A percentile compares a stretch with the other conserved stretches of the same genome.
These are phyloP conservation scores for Nemophila menziesii DNA, from an alignment of 257 asterid species.

Conservation along the genomic window DNA sequence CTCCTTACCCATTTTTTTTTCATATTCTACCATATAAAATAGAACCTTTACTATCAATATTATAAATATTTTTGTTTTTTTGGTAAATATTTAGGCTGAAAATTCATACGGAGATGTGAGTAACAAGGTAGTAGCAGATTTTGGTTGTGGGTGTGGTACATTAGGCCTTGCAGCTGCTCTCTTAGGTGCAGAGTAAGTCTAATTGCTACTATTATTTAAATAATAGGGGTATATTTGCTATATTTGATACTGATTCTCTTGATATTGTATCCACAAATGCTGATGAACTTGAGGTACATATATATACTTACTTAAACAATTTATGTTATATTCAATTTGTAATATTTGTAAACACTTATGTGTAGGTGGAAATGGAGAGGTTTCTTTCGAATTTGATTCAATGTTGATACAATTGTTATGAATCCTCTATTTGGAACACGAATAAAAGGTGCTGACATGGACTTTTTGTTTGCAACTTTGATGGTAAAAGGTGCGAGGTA, in stretches of 20 bases:
- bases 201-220: too few species aligned
- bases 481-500: too few species aligned
- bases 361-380: slow-evolving; percentile 76
- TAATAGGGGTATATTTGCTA: too few species aligned
- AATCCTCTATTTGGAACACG: slow-evolving; percentile 98
- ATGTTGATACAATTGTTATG: slow-evolving; percentile 80
- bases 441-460: slow-evolving; percentile 95
- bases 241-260: slow-evolving; percentile 78
- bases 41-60: too few species aligned
- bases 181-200: slow-evolving; percentile 70
- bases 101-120: slow-evolving; percentile 70
- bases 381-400: too few species aligned
- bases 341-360: slow-evolving; percentile 8
- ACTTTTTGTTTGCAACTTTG: slow-evolving; percentile 60
- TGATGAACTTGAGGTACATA: slow-evolving; percentile 68
- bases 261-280: slow-evolving; percentile 81
- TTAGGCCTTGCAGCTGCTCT: slow-evolving; percentile 89
- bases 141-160: slow-evolving; percentile 99
- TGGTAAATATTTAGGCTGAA: not conserved
- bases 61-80: not conserved
- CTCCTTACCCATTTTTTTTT: slow-evolving; percentile 1
- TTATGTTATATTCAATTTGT: too few species aligned
- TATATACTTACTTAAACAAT: too few species aligned
- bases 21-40: not conserved
- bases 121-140: slow-evolving; percentile 84